These are phyloP conservation scores for Dipteronia sinensis DNA, from an alignment of 345 rosid species.

Conservation along the genomic window DNA sequence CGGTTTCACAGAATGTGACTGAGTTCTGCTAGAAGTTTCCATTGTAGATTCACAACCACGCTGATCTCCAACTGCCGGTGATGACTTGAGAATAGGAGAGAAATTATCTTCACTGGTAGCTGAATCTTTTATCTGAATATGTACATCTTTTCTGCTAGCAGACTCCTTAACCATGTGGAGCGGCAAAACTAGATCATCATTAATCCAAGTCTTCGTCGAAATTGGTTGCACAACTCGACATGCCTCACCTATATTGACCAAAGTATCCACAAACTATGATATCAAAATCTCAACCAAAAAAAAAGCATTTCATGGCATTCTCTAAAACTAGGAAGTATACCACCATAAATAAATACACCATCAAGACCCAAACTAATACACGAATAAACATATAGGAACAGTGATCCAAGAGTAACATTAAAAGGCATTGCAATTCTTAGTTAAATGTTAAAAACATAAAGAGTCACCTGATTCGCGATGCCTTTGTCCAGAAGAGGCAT, in stretches of 20 bases:
- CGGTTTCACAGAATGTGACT: conserved; percentile 12
- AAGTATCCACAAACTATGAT: conserved; percentile 6
- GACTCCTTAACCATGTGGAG: conserved; percentile 9
- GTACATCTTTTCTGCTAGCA: conserved; percentile 5
- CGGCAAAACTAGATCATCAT: background rate
- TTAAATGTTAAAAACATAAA: background rate
- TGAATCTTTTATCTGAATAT: background rate
- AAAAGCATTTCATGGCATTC: background rate
- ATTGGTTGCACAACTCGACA: background rate
- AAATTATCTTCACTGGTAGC: conserved; percentile 12
- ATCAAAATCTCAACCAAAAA: background rate
- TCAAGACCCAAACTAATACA: background rate
- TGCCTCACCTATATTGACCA: conserved; percentile 5
- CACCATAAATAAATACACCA: background rate
- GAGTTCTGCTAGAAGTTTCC: conserved; percentile 8
- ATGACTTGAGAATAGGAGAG: conserved; percentile 6
- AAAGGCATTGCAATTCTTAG: background rate
- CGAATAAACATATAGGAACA: background rate
- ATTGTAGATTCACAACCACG: background rate
- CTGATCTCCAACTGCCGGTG: conserved; percentile 14
- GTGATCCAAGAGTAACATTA: background rate
- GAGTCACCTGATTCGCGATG: conserved; percentile 24
- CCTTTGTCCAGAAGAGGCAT: background rate
- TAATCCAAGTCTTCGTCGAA: conserved; percentile 5
- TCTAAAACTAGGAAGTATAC: background rate